Conservation (phyloP, 2,329 filamentous ascomycete species). For the Dothistroma septosporum region DNA sequence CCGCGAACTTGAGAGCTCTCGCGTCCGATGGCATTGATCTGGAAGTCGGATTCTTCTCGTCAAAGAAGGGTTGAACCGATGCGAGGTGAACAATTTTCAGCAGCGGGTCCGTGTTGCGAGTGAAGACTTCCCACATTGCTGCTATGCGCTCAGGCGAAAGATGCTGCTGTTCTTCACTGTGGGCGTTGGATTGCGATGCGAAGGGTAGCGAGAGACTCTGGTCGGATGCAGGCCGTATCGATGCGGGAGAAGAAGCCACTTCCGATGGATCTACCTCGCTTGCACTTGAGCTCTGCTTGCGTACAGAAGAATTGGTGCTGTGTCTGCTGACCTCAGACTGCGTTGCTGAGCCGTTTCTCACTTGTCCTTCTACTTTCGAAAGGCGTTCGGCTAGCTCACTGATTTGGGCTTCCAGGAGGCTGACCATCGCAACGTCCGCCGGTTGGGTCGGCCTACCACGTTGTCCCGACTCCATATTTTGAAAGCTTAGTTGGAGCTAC, state of each 20-base stretch:
- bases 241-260: background rate
- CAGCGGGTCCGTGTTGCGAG: conserved; percentile 19
- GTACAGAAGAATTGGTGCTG: background rate
- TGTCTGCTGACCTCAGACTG: conserved; percentile 2
- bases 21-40: conserved; percentile 8
- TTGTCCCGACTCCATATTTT: background rate
- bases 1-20: conserved; percentile 17
- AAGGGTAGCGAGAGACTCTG: background rate
- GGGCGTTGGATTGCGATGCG: conserved; percentile 3
- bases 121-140: conserved; percentile 20
- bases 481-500: background rate
- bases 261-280: background rate
- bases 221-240: background rate
- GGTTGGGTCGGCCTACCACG: background rate
- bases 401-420: conserved; percentile 6
- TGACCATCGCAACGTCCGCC: conserved; percentile 2
- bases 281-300: background rate
- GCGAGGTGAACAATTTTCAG: conserved; percentile 20
- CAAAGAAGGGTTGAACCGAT: conserved; percentile 17
- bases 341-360: background rate
- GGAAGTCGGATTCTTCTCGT: conserved; percentile 7
- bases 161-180: conserved; percentile 4
- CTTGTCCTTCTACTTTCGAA: background rate
- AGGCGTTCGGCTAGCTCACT: conserved; percentile 1
- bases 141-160: conserved; percentile 13